Percentiles rank a stretch among this genome's conserved stretches.
Evolutionary conservation across 345 rosid genomes (phyloP).

Genomic region (Syzygium aqueum): DNA sequence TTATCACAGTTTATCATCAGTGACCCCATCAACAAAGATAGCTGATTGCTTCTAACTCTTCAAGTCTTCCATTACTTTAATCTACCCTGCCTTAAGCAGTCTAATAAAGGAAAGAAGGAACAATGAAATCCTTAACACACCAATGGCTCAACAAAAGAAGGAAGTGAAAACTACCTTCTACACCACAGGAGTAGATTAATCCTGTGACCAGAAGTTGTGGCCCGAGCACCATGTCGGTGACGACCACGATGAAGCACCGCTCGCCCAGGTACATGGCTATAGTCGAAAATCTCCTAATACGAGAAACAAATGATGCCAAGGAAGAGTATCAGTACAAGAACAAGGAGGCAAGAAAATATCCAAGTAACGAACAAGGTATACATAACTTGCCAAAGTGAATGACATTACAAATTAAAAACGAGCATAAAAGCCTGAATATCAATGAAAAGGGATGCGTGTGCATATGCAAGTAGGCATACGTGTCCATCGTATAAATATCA

Average conservation of each 20-base stretch:
- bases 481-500: not conserved
- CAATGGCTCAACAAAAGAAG: not conserved
- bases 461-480: not conserved
- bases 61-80: not conserved
- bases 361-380: not conserved
- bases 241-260: constrained; percentile 93
- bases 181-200: constrained; percentile 88
- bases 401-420: not conserved
- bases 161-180: constrained; percentile 52
- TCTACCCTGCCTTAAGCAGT: not conserved
- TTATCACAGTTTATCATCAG: not conserved
- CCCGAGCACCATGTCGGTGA: constrained; percentile 97
- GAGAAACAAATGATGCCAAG: not conserved
- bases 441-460: not conserved
- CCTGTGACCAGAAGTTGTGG: constrained; percentile 74
- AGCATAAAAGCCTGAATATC: not conserved
- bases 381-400: not conserved
- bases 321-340: not conserved
- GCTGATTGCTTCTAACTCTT: not conserved
- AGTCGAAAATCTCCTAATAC: constrained; percentile 66
- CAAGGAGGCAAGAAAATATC: not conserved
- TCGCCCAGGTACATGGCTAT: constrained; percentile 63
- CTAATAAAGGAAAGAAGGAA: not conserved
- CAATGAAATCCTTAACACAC: not conserved
- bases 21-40: not conserved